Evolutionary conservation across 495 filamentous ascomycete genomes (phyloP).

Genomic region (Astrocystis sublimbata): DNA sequence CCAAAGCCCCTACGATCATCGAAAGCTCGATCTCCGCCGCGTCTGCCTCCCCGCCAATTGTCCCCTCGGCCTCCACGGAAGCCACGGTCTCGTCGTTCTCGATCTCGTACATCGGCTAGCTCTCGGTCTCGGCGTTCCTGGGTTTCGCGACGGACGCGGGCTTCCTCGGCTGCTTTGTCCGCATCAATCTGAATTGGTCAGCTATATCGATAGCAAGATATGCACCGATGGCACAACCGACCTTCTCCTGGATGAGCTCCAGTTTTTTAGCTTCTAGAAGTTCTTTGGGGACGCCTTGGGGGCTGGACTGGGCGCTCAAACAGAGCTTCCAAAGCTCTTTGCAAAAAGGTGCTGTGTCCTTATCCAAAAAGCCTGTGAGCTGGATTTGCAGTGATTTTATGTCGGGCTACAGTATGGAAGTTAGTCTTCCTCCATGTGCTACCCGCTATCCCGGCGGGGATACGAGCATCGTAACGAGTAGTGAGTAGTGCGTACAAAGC

Average conservation of each 20-base stretch:
- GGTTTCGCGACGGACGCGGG: slow-evolving; percentile 62
- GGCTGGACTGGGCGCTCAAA: slow-evolving; percentile 83
- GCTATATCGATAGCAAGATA: background rate
- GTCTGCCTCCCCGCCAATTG: slow-evolving; percentile 46
- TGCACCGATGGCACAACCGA: slow-evolving; percentile 32
- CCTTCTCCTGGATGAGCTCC: slow-evolving; percentile 92
- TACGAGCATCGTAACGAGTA: background rate
- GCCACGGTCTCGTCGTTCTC: slow-evolving; percentile 73
- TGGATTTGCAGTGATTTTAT: slow-evolving; percentile 93
- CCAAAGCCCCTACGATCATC: slow-evolving; percentile 48
- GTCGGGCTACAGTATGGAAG: slow-evolving; percentile 66
- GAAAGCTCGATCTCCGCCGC: slow-evolving; percentile 51
- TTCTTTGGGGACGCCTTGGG: slow-evolving; percentile 91
- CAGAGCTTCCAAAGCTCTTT: slow-evolving; percentile 91
- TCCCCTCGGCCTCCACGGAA: slow-evolving; percentile 58
- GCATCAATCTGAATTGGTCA: slow-evolving; percentile 65
- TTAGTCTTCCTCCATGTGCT: too few relatives aligned
- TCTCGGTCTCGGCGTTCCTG: slow-evolving; percentile 57
- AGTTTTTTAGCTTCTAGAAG: slow-evolving; percentile 93
- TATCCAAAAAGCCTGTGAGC: slow-evolving; percentile 92
- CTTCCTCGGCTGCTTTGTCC: slow-evolving; percentile 77
- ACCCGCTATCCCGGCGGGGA: slow-evolving; percentile 11
- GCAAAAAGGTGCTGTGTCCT: slow-evolving; percentile 87
- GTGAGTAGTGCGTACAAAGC: slow-evolving; percentile 64
- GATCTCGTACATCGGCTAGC: slow-evolving; percentile 65